Percentiles rank a stretch among this genome's conserved stretches.
Evolutionary conservation across 2,329 filamentous ascomycete genomes (phyloP).

Genomic region (Ilyonectria sp.): DNA sequence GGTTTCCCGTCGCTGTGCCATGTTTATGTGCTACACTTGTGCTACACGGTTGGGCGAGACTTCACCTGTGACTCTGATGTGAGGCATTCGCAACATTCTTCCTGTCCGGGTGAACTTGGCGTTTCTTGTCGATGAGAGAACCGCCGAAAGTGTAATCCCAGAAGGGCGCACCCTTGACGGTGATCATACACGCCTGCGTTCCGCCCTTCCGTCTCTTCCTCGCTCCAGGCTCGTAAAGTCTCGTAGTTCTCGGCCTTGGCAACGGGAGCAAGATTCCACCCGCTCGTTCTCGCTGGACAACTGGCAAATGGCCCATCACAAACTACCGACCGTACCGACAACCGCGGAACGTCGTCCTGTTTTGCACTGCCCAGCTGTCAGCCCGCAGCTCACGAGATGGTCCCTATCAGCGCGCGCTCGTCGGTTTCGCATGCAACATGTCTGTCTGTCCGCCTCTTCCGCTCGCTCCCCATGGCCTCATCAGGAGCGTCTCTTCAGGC

Average conservation of each 20-base stretch:
- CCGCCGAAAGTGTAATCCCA: not conserved
- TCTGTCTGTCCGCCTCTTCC: not conserved
- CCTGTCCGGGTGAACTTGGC: not conserved
- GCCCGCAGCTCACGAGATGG: slow-evolving; percentile 1
- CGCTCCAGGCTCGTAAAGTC: no score
- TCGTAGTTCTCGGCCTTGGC: not conserved
- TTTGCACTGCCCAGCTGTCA: slow-evolving; percentile 10
- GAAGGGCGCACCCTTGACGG: not conserved
- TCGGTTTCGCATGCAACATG: not conserved
- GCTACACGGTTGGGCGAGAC: not conserved
- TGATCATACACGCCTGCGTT: not conserved
- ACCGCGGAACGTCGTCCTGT: not conserved
- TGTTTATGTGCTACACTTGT: not conserved
- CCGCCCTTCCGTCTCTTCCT: not conserved
- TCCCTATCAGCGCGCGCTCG: not conserved
- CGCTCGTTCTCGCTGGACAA: not conserved
- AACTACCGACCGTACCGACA: not conserved
- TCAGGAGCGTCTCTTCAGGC: not conserved
- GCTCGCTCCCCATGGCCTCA: not conserved
- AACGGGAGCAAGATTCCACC: not conserved
- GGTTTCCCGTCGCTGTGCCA: not conserved
- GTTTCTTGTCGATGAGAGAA: not conserved
- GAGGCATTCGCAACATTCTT: not conserved
- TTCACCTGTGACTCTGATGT: not conserved
- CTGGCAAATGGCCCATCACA: not conserved